These are phyloP conservation scores for Lachancea cidri DNA, from an alignment of 805 yeast genomes.

Conservation along the genomic window DNA sequence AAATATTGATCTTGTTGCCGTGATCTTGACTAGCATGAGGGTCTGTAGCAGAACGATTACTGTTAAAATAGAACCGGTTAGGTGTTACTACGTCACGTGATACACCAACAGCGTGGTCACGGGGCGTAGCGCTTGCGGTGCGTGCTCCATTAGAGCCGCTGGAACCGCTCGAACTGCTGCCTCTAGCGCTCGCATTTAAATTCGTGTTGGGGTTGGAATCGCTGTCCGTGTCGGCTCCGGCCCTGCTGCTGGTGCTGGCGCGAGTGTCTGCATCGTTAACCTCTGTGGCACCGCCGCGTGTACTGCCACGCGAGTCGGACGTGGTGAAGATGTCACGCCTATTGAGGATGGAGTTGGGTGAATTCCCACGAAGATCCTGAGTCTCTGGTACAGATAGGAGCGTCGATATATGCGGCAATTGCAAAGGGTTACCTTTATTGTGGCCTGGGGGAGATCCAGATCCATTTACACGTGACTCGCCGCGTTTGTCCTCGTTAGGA, in stretches of 20 bases:
- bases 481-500: no score
- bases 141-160: background rate
- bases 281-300: background rate
- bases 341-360: slow-evolving; percentile 16
- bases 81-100: slow-evolving; percentile 18
- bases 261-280: background rate
- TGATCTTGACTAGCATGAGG: slow-evolving; percentile 20
- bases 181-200: slow-evolving; percentile 4
- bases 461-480: no score
- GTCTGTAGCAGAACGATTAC: slow-evolving; percentile 20
- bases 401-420: slow-evolving; percentile 8
- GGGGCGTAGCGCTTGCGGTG: no score
- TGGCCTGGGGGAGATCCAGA: background rate
- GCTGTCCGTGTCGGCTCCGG: background rate
- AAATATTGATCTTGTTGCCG: slow-evolving; percentile 17
- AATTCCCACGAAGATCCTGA: slow-evolving; percentile 8
- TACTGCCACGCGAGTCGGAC: slow-evolving; percentile 12
- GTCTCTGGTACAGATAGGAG: slow-evolving; percentile 4
- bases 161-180: slow-evolving; percentile 1
- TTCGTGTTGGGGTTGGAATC: background rate
- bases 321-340: slow-evolving; percentile 18
- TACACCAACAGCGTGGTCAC: no score
- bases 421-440: slow-evolving; percentile 1
- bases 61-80: slow-evolving; percentile 21
- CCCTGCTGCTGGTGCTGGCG: background rate